phyloP scores from a whole-genome alignment of 176 grass and related monocot genomes.

The Oryza meridionalis region DNA sequence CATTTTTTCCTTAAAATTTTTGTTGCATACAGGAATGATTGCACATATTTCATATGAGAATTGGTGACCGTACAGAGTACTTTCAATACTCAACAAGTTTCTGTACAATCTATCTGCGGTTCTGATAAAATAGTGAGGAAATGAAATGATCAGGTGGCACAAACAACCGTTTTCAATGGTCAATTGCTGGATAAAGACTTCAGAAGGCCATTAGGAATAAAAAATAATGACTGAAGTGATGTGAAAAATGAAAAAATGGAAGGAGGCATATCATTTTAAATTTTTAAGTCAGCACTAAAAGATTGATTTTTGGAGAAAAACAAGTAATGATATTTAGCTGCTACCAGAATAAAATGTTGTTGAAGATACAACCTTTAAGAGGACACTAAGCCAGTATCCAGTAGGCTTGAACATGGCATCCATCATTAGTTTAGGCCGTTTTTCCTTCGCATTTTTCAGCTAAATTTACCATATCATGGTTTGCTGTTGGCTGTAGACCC shows the following conservation, averaged over 20 bases:
- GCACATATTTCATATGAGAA: no score
- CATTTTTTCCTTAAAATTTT: no score
- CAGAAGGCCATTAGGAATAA: background rate
- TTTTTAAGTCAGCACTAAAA: background rate
- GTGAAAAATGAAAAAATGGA: background rate
- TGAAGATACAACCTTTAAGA: background rate
- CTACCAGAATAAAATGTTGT: background rate
- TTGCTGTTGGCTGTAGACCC: no score
- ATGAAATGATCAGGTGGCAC: background rate
- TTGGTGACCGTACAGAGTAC: no score
- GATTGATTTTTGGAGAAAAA: no score
- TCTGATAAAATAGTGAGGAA: no score
- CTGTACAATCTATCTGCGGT: no score
- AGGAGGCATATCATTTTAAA: background rate
- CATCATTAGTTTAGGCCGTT: background rate
- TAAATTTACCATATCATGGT: background rate
- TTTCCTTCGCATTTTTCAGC: background rate
- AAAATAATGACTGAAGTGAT: background rate
- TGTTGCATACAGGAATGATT: no score
- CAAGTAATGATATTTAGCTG: background rate
- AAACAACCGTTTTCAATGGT: background rate
- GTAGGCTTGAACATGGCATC: background rate
- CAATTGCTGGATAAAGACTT: background rate
- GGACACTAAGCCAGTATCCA: background rate
- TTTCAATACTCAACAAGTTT: no score